Conservation (phyloP, 78 protist species). For the Guillardia theta region DNA sequence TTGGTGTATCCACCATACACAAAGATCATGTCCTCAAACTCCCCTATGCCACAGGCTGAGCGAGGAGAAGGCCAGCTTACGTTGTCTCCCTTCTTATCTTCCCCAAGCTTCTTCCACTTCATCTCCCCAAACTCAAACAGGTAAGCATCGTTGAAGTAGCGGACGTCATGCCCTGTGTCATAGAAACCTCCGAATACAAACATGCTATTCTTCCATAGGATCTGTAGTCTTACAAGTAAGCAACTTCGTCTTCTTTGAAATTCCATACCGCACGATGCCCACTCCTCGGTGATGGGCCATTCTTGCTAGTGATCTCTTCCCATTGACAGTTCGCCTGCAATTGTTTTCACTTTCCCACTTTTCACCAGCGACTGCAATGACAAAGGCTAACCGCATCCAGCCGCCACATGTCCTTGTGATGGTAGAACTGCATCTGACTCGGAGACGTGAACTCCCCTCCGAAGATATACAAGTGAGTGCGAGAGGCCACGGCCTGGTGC, state of each 20-base stretch:
- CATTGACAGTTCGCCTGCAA: not conserved
- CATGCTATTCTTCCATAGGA: not conserved
- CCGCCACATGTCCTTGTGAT: constrained; percentile 40
- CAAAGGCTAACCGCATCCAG: not conserved
- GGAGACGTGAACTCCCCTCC: constrained; percentile 36
- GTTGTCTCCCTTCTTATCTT: constrained; percentile 25
- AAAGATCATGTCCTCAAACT: not conserved
- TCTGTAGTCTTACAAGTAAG: no score
- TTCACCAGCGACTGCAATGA: not conserved
- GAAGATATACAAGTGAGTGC: not conserved
- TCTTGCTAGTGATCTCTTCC: constrained; percentile 5
- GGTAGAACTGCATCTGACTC: constrained; percentile 31
- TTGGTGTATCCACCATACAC: constrained; percentile 14
- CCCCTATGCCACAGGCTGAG: not conserved
- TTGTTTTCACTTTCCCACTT: no score
- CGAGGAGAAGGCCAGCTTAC: not conserved
- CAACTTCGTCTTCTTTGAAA: no score
- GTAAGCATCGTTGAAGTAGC: constrained; percentile 26
- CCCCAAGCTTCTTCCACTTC: constrained; percentile 14
- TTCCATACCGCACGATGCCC: constrained; percentile 14
- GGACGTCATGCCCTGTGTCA: not conserved
- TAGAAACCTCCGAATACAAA: constrained; percentile 30
- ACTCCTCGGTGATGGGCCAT: not conserved
- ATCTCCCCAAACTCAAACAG: constrained; percentile 5
- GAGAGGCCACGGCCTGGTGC: constrained; percentile 2